phyloP scores from a whole-genome alignment of 2,329 filamentous ascomycete genomes.

The Cytospora piceicola region DNA sequence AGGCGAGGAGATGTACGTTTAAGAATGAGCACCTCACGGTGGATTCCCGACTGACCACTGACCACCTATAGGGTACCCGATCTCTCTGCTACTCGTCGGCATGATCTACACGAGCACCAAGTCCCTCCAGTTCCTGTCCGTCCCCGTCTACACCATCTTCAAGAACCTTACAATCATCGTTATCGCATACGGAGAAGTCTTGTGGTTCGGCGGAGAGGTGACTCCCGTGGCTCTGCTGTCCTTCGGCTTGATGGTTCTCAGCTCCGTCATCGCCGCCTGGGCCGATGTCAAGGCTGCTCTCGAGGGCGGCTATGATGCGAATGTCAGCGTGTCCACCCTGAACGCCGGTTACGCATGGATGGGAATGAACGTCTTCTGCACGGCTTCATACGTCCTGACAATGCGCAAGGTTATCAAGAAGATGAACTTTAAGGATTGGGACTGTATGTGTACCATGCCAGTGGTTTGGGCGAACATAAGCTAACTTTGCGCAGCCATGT shows the following conservation, averaged over 20 bases:
- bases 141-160: constrained; percentile 99
- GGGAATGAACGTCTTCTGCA: constrained; percentile 94
- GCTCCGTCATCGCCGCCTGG: constrained; percentile 94
- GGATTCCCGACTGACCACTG: constrained; percentile 20
- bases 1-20: constrained; percentile 85
- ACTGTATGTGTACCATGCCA: constrained; percentile 69
- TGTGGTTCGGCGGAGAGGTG: constrained; percentile 96
- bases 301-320: constrained; percentile 58
- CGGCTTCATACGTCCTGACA: constrained; percentile 82
- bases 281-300: constrained; percentile 91
- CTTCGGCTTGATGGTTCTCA: constrained; percentile 95
- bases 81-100: constrained; percentile 91
- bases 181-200: constrained; percentile 96
- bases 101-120: constrained; percentile 99
- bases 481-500: constrained; percentile 73
- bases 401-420: constrained; percentile 99
- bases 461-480: constrained; percentile 38
- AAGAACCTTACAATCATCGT: constrained; percentile 99
- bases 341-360: constrained; percentile 98
- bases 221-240: constrained; percentile 86
- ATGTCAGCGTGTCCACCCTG: constrained; percentile 79
- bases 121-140: constrained; percentile 92
- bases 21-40: background rate
- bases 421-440: constrained; percentile 99
- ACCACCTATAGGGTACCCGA: constrained; percentile 77